phyloP scores from a whole-genome alignment of 148 eudicot species.

The Camellia sinensis region DNA sequence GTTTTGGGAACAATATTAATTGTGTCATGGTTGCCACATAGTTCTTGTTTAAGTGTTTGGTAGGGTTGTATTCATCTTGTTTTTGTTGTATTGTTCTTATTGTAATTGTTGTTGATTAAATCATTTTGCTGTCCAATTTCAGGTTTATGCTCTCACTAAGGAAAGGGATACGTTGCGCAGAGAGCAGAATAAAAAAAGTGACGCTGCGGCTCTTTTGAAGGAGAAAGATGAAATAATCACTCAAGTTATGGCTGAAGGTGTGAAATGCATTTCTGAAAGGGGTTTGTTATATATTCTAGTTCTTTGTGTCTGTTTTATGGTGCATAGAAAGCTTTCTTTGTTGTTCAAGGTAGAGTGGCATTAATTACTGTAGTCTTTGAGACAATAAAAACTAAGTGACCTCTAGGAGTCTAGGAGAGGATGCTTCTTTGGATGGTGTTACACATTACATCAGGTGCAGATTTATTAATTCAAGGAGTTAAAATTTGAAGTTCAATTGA shows the following conservation, averaged over 20 bases:
- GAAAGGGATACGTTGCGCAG: slow-evolving; percentile 97
- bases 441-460: too few species aligned
- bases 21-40: background rate
- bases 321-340: slow-evolving; percentile 4
- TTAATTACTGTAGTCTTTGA: background rate
- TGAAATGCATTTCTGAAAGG: slow-evolving; percentile 24
- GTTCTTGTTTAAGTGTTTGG: slow-evolving; percentile 13
- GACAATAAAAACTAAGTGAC: too few species aligned
- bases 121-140: slow-evolving; percentile 9
- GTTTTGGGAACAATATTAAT: background rate
- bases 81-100: too few species aligned
- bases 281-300: background rate
- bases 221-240: slow-evolving; percentile 97
- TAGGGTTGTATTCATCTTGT: background rate
- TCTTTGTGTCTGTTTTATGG: background rate
- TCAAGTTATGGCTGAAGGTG: slow-evolving; percentile 99
- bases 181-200: slow-evolving; percentile 90
- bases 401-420: too few species aligned
- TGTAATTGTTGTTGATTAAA: background rate
- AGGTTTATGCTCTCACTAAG: slow-evolving; percentile 93
- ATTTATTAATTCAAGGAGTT: too few species aligned
- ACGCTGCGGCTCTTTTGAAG: slow-evolving; percentile 96
- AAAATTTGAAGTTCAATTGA: too few species aligned
- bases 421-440: too few species aligned
- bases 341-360: background rate